Percentiles rank a stretch among this genome's conserved stretches.
phyloP scores from a whole-genome alignment of 1,284 basidiomycete genomes.

The Takashimella koratensis region DNA sequence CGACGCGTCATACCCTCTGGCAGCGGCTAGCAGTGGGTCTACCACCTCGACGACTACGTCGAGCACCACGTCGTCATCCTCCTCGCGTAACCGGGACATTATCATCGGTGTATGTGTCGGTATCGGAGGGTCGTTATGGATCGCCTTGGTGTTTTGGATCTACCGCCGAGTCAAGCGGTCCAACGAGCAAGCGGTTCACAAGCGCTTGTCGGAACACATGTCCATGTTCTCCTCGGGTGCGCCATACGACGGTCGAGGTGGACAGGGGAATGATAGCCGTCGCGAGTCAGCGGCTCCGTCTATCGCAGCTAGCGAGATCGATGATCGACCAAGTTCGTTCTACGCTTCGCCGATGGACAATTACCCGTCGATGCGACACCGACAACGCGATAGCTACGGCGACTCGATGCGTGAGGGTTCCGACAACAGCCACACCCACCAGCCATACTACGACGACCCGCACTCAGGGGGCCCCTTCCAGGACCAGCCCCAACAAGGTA shows the following conservation, averaged over 20 bases:
- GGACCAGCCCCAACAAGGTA: constrained; percentile 3
- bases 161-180: constrained; percentile 47
- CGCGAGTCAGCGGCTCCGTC: constrained; percentile 35
- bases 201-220: constrained; percentile 49
- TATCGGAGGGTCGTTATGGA: constrained; percentile 46
- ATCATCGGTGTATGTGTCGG: constrained; percentile 50
- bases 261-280: constrained; percentile 21
- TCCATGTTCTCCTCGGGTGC: constrained; percentile 35
- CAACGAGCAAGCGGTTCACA: constrained; percentile 47
- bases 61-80: constrained; percentile 9
- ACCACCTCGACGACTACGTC: neutral
- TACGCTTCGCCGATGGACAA: constrained; percentile 49
- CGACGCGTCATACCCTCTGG: constrained; percentile 42
- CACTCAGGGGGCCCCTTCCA: neutral
- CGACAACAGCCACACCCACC: neutral
- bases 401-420: neutral
- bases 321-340: constrained; percentile 49
- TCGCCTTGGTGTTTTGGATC: constrained; percentile 47
- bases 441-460: constrained; percentile 5
- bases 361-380: constrained; percentile 35
- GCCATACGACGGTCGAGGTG: constrained; percentile 12
- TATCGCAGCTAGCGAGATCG: constrained; percentile 46
- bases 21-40: neutral
- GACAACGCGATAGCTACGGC: constrained; percentile 18
- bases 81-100: constrained; percentile 39